phyloP scores from a whole-genome alignment of 169 alveolate species.

The Plasmodium yoelii region DNA sequence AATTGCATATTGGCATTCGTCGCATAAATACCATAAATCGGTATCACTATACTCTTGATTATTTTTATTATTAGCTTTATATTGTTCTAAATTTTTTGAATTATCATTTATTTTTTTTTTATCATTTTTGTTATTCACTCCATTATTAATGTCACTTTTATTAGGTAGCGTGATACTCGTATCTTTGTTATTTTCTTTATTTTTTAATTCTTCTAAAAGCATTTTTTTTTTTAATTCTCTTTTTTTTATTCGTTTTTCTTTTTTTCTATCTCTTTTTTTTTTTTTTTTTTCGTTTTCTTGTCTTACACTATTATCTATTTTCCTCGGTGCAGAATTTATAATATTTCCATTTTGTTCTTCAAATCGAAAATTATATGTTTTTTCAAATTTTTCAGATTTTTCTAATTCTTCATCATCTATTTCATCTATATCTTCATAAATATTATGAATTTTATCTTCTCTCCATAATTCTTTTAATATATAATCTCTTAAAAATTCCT shows the following conservation, averaged over 20 bases:
- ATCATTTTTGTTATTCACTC: not conserved
- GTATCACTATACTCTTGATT: slow-evolving; percentile 30
- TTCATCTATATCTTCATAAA: slow-evolving; percentile 77
- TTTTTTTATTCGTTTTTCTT: slow-evolving; percentile 20
- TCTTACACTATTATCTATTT: slow-evolving; percentile 39
- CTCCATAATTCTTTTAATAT: slow-evolving; percentile 86
- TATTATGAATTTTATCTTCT: slow-evolving; percentile 79
- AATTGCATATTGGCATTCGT: slow-evolving; percentile 80
- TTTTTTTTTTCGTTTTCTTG: slow-evolving; percentile 29
- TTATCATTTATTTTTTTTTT: too few species aligned
- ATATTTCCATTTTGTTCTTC: slow-evolving; percentile 36
- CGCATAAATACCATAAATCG: slow-evolving; percentile 86
- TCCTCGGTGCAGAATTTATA: slow-evolving; percentile 51
- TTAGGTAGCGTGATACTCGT: not conserved
- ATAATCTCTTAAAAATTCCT: slow-evolving; percentile 85
- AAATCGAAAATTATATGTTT: slow-evolving; percentile 80
- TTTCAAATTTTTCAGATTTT: slow-evolving; percentile 83
- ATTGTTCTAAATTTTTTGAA: not conserved
- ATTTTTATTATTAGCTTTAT: slow-evolving; percentile 40
- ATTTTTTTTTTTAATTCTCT: slow-evolving; percentile 13
- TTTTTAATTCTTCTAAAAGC: slow-evolving; percentile 22
- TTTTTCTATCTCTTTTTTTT: slow-evolving; percentile 43
- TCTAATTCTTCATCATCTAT: slow-evolving; percentile 82
- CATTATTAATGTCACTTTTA: not conserved
- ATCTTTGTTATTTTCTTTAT: slow-evolving; percentile 9